Percentiles rank a stretch among this genome's conserved stretches.
Evolutionary conservation across 1,284 basidiomycete genomes (phyloP).

Genomic region (Cryptococcus hybrid): DNA sequence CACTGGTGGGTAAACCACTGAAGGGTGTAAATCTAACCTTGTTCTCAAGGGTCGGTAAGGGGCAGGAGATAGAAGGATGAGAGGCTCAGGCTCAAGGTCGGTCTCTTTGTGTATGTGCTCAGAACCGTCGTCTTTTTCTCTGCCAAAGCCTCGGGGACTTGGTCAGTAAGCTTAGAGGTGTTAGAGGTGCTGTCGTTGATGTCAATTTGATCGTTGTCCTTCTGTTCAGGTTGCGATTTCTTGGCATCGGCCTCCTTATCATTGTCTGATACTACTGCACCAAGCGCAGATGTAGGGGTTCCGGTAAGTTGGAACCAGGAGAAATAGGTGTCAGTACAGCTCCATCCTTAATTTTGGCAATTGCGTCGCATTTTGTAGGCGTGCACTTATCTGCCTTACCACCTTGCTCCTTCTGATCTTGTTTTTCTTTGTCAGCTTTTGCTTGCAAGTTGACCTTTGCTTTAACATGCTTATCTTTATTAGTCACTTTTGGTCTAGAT

Average conservation of each 20-base stretch:
- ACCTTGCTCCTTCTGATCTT: neutral
- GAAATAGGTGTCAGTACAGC: slow-evolving; percentile 11
- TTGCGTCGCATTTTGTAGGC: neutral
- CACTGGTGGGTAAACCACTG: slow-evolving; percentile 31
- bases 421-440: slow-evolving; percentile 8
- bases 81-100: slow-evolving; percentile 18
- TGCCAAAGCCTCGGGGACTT: neutral
- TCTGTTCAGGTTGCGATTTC: neutral
- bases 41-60: slow-evolving; percentile 23
- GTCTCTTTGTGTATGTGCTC: slow-evolving; percentile 8
- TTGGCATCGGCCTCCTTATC: neutral
- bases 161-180: neutral
- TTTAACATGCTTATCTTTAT: neutral
- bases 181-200: neutral
- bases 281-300: slow-evolving; percentile 21
- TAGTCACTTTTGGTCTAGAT: slow-evolving; percentile 11
- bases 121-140: neutral
- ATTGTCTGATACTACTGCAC: neutral
- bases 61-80: slow-evolving; percentile 25
- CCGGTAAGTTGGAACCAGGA: slow-evolving; percentile 20
- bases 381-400: neutral
- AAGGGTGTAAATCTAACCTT: slow-evolving; percentile 22
- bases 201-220: neutral
- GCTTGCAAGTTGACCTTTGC: slow-evolving; percentile 10
- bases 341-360: slow-evolving; percentile 6